Evolutionary conservation across 2,329 filamentous ascomycete species (phyloP), one percentile per base, ranked within the genome.

Genomic region (Bipolaris zeicola): DNA sequence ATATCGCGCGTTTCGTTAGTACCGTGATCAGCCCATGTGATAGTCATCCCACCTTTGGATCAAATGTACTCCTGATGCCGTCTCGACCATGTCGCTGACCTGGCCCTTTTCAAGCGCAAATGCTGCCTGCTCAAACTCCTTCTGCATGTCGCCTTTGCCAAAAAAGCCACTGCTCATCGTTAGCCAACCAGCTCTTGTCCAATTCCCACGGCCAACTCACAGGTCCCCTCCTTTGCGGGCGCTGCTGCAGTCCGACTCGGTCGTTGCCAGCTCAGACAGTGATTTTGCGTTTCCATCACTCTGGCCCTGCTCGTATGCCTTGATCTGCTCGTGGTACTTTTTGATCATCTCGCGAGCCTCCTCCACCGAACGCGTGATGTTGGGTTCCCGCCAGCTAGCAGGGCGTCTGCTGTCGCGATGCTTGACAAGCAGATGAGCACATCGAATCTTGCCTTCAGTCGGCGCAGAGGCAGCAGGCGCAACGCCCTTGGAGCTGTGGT

Each of bases 101-200:
- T 97, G 86, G 33, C 92, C 93, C 2, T 89, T 88, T 77, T 93
- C 85, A 52, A 99, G 82, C n/a, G 85, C 88, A 79, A 99, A 99
- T 1, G 95, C 90, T 4, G 93, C 93, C 54, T 97, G 92, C 79
- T 99, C 95, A 72, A 99, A 99, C 79, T 97, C 94, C 81, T 93
- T 94, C 77, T 99, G 95, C 95, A 99, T 99, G 71, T 98, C 94
- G 26, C 92, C 92, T 69, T 85, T 88, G 53, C 92, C 93, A 77
- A 99, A 99, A 78, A 93, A 96, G 18, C 95, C 95, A 62, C 86
- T 89, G 50, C 38, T 45, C 24, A 28, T 26, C 3, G 43, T 61
- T 46, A 60, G 53, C 18, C n/a, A 26, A 31, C 20, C 26, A 11
- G 5, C 20, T 16, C 7, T 8, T n/a, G 5, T 37, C 1, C 26